Evolutionary conservation across 208 protist genomes (phyloP), one percentile per base, ranked within the genome.

Genomic region (Acanthamoeba sp.): DNA sequence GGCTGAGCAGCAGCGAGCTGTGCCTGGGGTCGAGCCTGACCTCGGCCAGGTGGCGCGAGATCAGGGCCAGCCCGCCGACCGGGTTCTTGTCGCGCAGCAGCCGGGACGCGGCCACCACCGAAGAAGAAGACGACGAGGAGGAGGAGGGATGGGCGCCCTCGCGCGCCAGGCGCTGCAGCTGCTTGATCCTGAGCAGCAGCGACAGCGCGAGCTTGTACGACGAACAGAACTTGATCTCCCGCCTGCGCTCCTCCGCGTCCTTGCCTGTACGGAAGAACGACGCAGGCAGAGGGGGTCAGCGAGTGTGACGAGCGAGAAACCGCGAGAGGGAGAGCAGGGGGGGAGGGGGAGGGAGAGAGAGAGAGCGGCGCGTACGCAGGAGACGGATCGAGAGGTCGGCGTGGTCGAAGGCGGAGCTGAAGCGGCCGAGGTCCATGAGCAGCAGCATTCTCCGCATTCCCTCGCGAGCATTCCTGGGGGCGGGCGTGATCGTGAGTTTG

Each of bases 181-280:
- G 87, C 45, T 92, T 92, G 87, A 92, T 40, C 36, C 45, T 73
- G 55, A 92, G n/a, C 32, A 92, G 87, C 40, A 92, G 36, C 48
- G 87, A 59, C 29, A 92, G 87, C 16, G 87, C 87, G 22, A 92
- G 87, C 87, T 76, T 92, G 62, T 92, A 92, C 57, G 62, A 42
- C 29, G 45, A 52, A 36, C 87, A 76, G 62, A 76, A 92, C 62
- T 92, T 92, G 40, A 92, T 76, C 34, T 92, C 87, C 29, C 87
- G 3, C 40, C 87, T 1, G 10, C 32, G 34, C 24, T 29, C 82
- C 50, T 66, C 87, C 2, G 59, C n/a, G 45, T 76, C 62, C 45
- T 73, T 92, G 29, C 59, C 87, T 92, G 32, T 92, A 18, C n/a
- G 24, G 32, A 85, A 4, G 38, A 52, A n/a, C 7, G 20, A 32